Conservation (phyloP, 1,139 yeast species). For the Geotrichum klebahnii region DNA sequence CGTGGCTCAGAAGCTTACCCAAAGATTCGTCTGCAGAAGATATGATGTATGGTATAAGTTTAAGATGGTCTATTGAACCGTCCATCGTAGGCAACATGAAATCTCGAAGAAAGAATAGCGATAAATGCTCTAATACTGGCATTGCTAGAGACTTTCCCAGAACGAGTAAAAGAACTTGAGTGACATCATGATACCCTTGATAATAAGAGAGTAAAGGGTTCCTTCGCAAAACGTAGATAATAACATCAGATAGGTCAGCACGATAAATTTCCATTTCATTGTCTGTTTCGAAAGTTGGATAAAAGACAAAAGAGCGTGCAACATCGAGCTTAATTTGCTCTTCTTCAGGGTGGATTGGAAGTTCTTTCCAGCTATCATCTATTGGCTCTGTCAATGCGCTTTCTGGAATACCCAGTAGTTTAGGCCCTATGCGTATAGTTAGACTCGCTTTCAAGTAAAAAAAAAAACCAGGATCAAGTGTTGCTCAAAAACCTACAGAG, state of each 20-base stretch:
- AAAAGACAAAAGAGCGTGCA: conserved; percentile 56
- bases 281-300: conserved; percentile 26
- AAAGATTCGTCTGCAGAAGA: conserved; percentile 49
- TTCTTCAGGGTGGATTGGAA: conserved; percentile 61
- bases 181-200: conserved; percentile 91
- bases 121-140: conserved; percentile 53
- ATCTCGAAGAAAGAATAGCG: conserved; percentile 69
- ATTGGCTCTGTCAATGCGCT: background rate
- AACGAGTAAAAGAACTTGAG: conserved; percentile 60
- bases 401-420: conserved; percentile 38
- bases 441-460: too few relatives aligned
- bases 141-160: conserved; percentile 40
- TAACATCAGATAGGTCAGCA: conserved; percentile 43
- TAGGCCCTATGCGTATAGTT: conserved; percentile 46
- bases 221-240: conserved; percentile 54
- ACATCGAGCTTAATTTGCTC: conserved; percentile 77
- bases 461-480: background rate
- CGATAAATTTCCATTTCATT: conserved; percentile 39
- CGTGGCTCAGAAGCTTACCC: conserved; percentile 47
- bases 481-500: conserved; percentile 9
- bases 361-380: conserved; percentile 22
- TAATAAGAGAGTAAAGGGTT: conserved; percentile 68
- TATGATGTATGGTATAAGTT: conserved; percentile 60
- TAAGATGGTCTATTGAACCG: conserved; percentile 61
- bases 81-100: conserved; percentile 72